Conservation (phyloP, 2,329 filamentous ascomycete genomes). For the Albifimbria verrucaria region DNA sequence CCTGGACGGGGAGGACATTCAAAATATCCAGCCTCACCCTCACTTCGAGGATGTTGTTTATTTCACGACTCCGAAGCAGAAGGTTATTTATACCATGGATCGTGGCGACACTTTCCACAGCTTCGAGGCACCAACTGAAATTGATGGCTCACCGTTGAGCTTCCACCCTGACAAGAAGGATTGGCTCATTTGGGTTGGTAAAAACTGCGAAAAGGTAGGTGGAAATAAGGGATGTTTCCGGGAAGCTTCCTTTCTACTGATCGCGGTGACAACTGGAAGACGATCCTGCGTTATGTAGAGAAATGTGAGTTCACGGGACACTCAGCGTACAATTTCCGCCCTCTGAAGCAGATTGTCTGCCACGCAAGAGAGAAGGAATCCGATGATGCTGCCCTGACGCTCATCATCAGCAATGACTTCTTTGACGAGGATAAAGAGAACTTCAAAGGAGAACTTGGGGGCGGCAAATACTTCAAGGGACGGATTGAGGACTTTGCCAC, state of each 20-base stretch:
- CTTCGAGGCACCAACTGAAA: conserved; percentile 66
- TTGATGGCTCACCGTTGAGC: conserved; percentile 47
- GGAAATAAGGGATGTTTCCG: conserved; percentile 59
- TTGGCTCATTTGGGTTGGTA: conserved; percentile 89
- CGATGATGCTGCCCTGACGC: conserved; percentile 58
- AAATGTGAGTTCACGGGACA: conserved; percentile 85
- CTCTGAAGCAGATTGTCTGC: conserved; percentile 57
- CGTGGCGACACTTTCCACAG: conserved; percentile 69
- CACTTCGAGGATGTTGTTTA: conserved; percentile 84
- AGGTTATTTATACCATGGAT: conserved; percentile 77
- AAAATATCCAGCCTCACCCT: conserved; percentile 70
- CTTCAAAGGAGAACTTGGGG: too few relatives aligned
- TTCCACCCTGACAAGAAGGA: conserved; percentile 87
- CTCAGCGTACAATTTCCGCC: conserved; percentile 50
- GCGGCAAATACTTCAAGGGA: conserved; percentile 40
- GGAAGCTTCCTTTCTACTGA: conserved; percentile 75
- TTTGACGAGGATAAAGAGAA: conserved; percentile 59
- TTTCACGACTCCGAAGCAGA: conserved; percentile 68
- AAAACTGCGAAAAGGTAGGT: conserved; percentile 59
- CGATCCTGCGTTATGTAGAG: conserved; percentile 68
- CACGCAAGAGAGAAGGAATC: conserved; percentile 53
- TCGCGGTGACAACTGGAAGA: conserved; percentile 76
- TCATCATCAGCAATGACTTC: conserved; percentile 77
- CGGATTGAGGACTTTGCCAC: conserved; percentile 79
- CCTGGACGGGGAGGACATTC: conserved; percentile 67